phyloP scores from a whole-genome alignment of 1,139 yeast genomes.

The Candida albicans region DNA sequence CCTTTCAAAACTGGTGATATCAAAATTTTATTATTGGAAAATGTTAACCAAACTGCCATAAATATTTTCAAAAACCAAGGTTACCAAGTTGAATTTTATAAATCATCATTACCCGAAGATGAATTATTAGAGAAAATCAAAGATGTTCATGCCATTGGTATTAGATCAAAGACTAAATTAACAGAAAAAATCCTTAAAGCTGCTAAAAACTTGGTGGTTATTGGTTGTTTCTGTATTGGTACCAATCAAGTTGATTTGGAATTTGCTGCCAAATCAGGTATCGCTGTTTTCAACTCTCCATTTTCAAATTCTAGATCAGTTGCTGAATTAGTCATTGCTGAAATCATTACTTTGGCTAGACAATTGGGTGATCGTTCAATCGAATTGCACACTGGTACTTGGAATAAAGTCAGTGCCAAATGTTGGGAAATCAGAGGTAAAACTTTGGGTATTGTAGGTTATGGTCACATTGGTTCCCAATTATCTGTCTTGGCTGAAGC shows the following conservation, averaged over 20 bases:
- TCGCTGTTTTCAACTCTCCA: slow-evolving; percentile 98
- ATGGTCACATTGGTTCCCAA: slow-evolving; percentile 98
- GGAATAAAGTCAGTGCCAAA: slow-evolving; percentile 94
- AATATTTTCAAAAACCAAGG: slow-evolving; percentile 85
- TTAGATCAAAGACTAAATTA: slow-evolving; percentile 92
- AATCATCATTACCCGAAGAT: slow-evolving; percentile 85
- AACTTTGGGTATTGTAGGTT: slow-evolving; percentile 94
- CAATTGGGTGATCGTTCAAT: slow-evolving; percentile 96
- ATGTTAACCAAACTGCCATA: slow-evolving; percentile 90
- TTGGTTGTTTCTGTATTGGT: slow-evolving; percentile 99
- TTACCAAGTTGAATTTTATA: slow-evolving; percentile 93
- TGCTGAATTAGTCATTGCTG: slow-evolving; percentile 96
- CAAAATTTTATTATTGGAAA: slow-evolving; percentile 86
- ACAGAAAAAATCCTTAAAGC: slow-evolving; percentile 75
- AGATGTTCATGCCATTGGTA: slow-evolving; percentile 95
- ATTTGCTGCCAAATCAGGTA: slow-evolving; percentile 88
- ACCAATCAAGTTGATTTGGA: slow-evolving; percentile 96
- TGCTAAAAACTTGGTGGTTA: slow-evolving; percentile 84
- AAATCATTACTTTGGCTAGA: slow-evolving; percentile 90
- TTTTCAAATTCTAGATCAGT: slow-evolving; percentile 98
- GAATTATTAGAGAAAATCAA: slow-evolving; percentile 92
- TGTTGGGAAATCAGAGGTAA: slow-evolving; percentile 99
- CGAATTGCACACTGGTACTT: slow-evolving; percentile 94
- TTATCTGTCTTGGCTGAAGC: slow-evolving; percentile 96
- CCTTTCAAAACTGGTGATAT: slow-evolving; percentile 92